Evolutionary conservation across 345 rosid species (phyloP).

Genomic region (Cardamine chenopodiifolia): DNA sequence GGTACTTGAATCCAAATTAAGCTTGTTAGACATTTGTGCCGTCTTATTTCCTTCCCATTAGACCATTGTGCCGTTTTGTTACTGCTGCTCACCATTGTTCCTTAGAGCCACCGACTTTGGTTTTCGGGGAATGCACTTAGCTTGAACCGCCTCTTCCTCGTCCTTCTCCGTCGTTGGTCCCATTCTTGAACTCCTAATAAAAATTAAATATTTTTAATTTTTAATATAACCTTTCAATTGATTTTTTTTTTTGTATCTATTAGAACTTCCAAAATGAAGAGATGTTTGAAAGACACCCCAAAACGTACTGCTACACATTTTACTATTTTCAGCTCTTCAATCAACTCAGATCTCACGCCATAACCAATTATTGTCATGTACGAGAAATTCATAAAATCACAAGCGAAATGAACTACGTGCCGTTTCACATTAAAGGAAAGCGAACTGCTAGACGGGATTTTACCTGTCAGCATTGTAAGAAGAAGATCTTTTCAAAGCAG

Average conservation of each 20-base stretch:
- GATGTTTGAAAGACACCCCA: slow-evolving; percentile 23
- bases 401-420: slow-evolving; percentile 16
- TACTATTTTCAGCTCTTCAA: slow-evolving; percentile 41
- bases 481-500: slow-evolving; percentile 72
- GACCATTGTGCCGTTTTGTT: slow-evolving; percentile 29
- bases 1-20: slow-evolving; percentile 20
- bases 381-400: neutral
- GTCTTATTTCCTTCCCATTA: slow-evolving; percentile 30
- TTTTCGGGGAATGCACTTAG: slow-evolving; percentile 59
- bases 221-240: neutral
- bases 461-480: slow-evolving; percentile 87
- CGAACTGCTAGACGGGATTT: slow-evolving; percentile 25
- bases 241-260: neutral
- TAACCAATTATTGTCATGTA: slow-evolving; percentile 33
- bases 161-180: slow-evolving; percentile 40
- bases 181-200: slow-evolving; percentile 51
- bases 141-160: slow-evolving; percentile 45
- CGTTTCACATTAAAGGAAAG: neutral
- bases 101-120: slow-evolving; percentile 41
- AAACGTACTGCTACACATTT: slow-evolving; percentile 26
- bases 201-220: neutral
- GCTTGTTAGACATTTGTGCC: slow-evolving; percentile 24
- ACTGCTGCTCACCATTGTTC: slow-evolving; percentile 37
- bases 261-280: neutral
- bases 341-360: slow-evolving; percentile 32